Evolutionary conservation across 805 yeast genomes (phyloP).

Genomic region (Priceomyces castillae): DNA sequence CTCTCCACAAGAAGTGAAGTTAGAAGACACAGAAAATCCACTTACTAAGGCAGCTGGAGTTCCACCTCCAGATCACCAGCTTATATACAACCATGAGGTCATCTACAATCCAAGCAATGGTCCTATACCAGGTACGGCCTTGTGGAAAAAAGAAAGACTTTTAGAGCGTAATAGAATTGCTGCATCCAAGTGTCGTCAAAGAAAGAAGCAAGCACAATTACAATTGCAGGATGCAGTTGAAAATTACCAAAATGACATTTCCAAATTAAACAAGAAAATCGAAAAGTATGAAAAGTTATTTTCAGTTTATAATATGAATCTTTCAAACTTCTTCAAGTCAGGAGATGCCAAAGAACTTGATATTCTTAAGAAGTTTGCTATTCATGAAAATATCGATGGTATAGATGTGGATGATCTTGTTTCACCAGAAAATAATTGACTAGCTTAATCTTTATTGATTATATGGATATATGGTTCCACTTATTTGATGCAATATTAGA

Average conservation of each 20-base stretch:
- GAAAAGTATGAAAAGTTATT: constrained; percentile 21
- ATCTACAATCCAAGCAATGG: constrained; percentile 53
- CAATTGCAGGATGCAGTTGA: constrained; percentile 62
- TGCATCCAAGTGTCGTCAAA: constrained; percentile 64
- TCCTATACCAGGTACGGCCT: constrained; percentile 61
- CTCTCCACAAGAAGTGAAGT: background rate
- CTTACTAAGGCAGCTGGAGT: constrained; percentile 32
- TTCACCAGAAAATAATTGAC: background rate
- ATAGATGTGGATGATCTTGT: constrained; percentile 1
- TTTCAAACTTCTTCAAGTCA: constrained; percentile 15
- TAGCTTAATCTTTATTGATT: too few species aligned
- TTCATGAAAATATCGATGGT: constrained; percentile 2
- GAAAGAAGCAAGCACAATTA: constrained; percentile 66
- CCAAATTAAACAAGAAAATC: constrained; percentile 17
- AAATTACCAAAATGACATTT: constrained; percentile 45
- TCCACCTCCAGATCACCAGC: constrained; percentile 49
- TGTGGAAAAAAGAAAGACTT: constrained; percentile 64
- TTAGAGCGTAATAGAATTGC: constrained; percentile 66
- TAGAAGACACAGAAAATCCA: background rate
- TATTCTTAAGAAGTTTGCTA: constrained; percentile 7
- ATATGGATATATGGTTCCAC: too few species aligned
- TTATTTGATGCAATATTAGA: too few species aligned
- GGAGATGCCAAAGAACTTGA: constrained; percentile 5
- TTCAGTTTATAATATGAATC: constrained; percentile 17
- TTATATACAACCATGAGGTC: constrained; percentile 55